Percentiles rank a stretch among this genome's conserved stretches.
Evolutionary conservation across 805 yeast genomes (phyloP).

Genomic region (Ogataea methanolica): DNA sequence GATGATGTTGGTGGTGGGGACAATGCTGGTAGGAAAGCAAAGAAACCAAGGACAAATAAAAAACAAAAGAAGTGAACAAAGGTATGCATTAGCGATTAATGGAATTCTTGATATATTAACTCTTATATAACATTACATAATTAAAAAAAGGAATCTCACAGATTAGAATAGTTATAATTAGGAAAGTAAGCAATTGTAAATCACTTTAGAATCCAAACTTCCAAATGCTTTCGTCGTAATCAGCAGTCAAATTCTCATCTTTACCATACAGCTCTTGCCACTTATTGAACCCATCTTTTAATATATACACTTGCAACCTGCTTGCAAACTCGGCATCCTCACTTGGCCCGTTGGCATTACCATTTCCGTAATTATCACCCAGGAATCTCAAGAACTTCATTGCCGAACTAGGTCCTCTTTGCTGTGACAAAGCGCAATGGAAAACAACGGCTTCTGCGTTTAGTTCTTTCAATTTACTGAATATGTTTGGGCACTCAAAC

Average conservation of each 20-base stretch:
- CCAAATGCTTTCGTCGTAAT: conserved; percentile 42
- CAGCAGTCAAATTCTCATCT: conserved; percentile 61
- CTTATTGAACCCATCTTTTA: conserved; percentile 77
- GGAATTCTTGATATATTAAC: too few relatives aligned
- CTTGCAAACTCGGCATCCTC: conserved; percentile 31
- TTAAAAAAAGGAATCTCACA: background rate
- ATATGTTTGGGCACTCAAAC: conserved; percentile 34
- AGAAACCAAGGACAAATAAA: background rate
- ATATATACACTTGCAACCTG: conserved; percentile 49
- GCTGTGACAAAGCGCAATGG: conserved; percentile 90
- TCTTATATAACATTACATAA: background rate
- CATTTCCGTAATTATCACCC: conserved; percentile 24
- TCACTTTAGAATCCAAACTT: conserved; percentile 14
- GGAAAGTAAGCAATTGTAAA: too few relatives aligned
- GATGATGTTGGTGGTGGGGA: too few relatives aligned
- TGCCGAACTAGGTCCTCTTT: conserved; percentile 87
- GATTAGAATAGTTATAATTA: too few relatives aligned
- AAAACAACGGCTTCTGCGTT: conserved; percentile 58
- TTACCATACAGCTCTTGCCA: conserved; percentile 80
- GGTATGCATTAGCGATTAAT: background rate
- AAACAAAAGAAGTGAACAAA: background rate
- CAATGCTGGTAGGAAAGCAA: background rate
- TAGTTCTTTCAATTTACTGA: conserved; percentile 29
- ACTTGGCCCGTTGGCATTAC: conserved; percentile 5
- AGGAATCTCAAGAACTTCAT: conserved; percentile 50